Conservation (phyloP, 495 filamentous ascomycete genomes). For the Penicillium pulvis region DNA sequence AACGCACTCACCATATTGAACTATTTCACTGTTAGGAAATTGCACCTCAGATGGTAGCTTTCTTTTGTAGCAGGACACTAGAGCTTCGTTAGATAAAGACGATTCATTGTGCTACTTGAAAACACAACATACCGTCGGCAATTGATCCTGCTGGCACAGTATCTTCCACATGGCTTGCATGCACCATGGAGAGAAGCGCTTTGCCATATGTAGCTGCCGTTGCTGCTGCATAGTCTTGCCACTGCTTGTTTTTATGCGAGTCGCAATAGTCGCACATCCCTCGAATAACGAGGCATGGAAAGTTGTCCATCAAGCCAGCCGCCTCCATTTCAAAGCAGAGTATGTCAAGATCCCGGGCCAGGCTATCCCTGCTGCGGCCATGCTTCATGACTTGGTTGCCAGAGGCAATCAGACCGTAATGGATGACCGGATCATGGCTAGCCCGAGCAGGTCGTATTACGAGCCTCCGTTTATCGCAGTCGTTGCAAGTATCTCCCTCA, state of each 20-base stretch:
- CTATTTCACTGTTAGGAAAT: background rate
- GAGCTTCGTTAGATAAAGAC: background rate
- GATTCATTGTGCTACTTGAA: background rate
- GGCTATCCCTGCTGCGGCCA: constrained; percentile 27
- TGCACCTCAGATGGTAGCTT: background rate
- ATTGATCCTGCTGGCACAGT: background rate
- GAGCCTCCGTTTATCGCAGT: constrained; percentile 10
- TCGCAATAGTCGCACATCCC: constrained; percentile 43
- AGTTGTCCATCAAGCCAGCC: constrained; percentile 15
- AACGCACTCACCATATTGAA: background rate
- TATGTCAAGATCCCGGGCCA: background rate
- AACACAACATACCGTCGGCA: background rate
- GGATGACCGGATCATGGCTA: constrained; percentile 17
- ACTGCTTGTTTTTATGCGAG: constrained; percentile 39
- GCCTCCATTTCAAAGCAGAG: constrained; percentile 15
- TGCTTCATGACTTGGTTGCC: constrained; percentile 40
- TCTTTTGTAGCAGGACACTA: background rate
- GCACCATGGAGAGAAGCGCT: constrained; percentile 27
- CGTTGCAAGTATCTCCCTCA: constrained; percentile 13
- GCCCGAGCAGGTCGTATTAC: constrained; percentile 14
- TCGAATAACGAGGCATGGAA: constrained; percentile 37
- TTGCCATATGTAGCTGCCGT: constrained; percentile 34
- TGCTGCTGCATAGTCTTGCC: constrained; percentile 37
- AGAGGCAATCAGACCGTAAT: constrained; percentile 44
- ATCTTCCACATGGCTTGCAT: background rate